Evolutionary conservation across 2,329 filamentous ascomycete genomes (phyloP).

Genomic region (Catunica adiposa): DNA sequence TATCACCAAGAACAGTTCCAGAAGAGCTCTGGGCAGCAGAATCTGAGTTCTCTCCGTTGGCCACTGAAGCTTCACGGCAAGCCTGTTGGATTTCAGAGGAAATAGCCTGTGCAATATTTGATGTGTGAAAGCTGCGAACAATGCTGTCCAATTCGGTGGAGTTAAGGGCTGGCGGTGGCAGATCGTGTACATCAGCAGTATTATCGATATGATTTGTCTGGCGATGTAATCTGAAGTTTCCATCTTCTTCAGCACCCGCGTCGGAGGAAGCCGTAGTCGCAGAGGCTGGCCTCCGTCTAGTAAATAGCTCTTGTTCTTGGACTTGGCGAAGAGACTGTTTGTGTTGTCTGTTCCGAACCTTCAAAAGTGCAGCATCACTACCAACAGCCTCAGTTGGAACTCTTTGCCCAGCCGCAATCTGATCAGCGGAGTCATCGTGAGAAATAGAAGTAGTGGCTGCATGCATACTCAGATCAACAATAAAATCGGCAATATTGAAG

Average conservation of each 20-base stretch:
- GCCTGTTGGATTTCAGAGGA: slow-evolving; percentile 51
- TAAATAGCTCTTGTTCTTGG: slow-evolving; percentile 83
- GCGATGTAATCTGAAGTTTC: slow-evolving; percentile 33
- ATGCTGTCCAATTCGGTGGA: slow-evolving; percentile 70
- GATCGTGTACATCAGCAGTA: slow-evolving; percentile 49
- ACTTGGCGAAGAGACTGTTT: slow-evolving; percentile 67
- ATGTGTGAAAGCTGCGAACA: slow-evolving; percentile 57
- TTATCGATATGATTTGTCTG: background rate
- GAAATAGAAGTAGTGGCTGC: slow-evolving; percentile 42
- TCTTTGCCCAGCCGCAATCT: slow-evolving; percentile 70
- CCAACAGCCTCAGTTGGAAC: slow-evolving; percentile 54
- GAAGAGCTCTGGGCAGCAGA: slow-evolving; percentile 17
- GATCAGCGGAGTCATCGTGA: slow-evolving; percentile 29
- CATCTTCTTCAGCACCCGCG: slow-evolving; percentile 32
- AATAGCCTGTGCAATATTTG: slow-evolving; percentile 57
- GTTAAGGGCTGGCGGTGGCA: slow-evolving; percentile 40
- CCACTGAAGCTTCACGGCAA: slow-evolving; percentile 22
- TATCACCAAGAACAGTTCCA: slow-evolving; percentile 48
- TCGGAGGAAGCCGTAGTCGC: slow-evolving; percentile 48
- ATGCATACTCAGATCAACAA: slow-evolving; percentile 97
- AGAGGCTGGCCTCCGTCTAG: slow-evolving; percentile 49
- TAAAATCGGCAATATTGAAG: slow-evolving; percentile 97
- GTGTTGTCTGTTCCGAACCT: slow-evolving; percentile 43
- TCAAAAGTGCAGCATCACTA: slow-evolving; percentile 45
- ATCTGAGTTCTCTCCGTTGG: slow-evolving; percentile 48